Evolutionary conservation across 208 protist species (phyloP).

Genomic region (Acanthamoeba divionensis): DNA sequence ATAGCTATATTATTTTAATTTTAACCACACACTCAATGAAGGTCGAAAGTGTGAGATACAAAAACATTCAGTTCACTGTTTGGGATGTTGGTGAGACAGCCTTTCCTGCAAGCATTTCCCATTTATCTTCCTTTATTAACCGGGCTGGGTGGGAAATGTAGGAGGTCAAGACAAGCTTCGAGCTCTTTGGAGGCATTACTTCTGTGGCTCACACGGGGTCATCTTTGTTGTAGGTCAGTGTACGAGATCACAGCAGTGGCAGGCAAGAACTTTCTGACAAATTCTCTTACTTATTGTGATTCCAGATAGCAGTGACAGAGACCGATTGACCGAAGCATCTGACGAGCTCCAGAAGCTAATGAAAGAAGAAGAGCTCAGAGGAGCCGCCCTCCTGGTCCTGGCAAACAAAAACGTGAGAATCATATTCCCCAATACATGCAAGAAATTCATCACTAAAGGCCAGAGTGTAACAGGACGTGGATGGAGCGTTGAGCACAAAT

Average conservation of each 20-base stretch:
- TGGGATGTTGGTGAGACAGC: constrained; percentile 69
- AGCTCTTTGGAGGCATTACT: constrained; percentile 67
- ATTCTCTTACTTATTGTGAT: too few relatives aligned
- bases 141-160: too few relatives aligned
- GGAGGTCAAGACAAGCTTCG: constrained; percentile 48
- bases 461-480: constrained; percentile 81
- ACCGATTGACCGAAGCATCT: constrained; percentile 55
- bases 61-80: constrained; percentile 77
- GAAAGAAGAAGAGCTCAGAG: constrained; percentile 22
- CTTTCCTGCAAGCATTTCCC: too few relatives aligned
- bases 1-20: too few relatives aligned
- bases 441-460: too few relatives aligned
- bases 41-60: constrained; percentile 89
- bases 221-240: constrained; percentile 71
- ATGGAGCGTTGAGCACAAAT: neutral
- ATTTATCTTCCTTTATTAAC: too few relatives aligned
- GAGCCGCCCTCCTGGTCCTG: constrained; percentile 77
- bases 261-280: too few relatives aligned
- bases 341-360: constrained; percentile 60
- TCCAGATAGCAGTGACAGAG: constrained; percentile 55
- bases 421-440: too few relatives aligned
- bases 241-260: too few relatives aligned
- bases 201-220: constrained; percentile 50
- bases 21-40: too few relatives aligned
- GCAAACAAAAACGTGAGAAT: too few relatives aligned